Evolutionary conservation across 306 rosid genomes (phyloP), one percentile per base, ranked within the genome.

Genomic region (Dryas octopetala): DNA sequence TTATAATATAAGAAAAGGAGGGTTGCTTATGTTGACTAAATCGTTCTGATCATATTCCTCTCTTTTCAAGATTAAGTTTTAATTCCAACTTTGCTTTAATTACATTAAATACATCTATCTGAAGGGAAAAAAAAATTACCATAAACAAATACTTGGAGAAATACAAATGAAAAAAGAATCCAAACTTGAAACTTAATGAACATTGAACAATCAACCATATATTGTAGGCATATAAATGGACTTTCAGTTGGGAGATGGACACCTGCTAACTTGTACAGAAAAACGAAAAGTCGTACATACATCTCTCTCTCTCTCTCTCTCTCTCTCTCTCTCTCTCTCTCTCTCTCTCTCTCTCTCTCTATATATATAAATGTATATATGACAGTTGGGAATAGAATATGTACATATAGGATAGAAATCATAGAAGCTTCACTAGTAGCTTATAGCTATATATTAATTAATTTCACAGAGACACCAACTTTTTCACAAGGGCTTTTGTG

Each of bases 121-220:
- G 28, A 43, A 11, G 12, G 12, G 4, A 6, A 43, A 40, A 13
- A 17, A 4, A 62, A 5, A 41, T 46, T 46, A 46, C 9, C 4
- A 46, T 46, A 46, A 8, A 32, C 11, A 6, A 59, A 46, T 46
- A 7, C 45, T 13, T 9, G 1, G 48, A 71, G 15, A 71, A 62
- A 62, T 8, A 51, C 7, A 54, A 57, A 72, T 10, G 17, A 40
- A n/a, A 77, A 66, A 55, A 62, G n/a, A 64, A 46, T 32, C 32
- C 66, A 65, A 72, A 54, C 68, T 44, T 19, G 60, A 65, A 72
- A 54, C 68, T 44, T 41, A 55, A 52, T 15, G 62, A 76, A 68
- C 61, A n/a, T 23, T 45, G 59, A 44, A 50, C 16, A 5, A 32
- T 32, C 38, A 32, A 32, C 38, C 38, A 16, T 73, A 59, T 28